Base-by-base conservation (phyloP, 768 basidiomycete genomes). In the Boletus sp. region DNA sequence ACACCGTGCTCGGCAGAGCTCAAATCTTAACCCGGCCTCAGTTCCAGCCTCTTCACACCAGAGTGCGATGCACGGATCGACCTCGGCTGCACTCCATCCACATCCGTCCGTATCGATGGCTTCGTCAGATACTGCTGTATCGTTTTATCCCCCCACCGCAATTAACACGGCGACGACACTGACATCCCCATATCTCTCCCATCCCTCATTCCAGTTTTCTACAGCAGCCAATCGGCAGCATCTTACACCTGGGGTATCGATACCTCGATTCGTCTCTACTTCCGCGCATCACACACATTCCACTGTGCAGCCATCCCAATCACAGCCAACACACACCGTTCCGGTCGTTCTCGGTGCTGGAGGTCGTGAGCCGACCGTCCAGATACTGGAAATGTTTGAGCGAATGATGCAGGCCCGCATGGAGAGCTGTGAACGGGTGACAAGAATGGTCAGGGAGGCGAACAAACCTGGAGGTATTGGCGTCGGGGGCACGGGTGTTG, bases 371-470 rank as follows among this genome's bases (percentile, higher is more conserved):
- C 69, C 75, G 34, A 71, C 72, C 41, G 78, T 83, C 27, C 79
- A 76, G 50, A 77, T 90, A 50, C 72, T 90, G 55, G 79, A 83
- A 61, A 79, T 83, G 75, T 87, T 86, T 63, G 84, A 84, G 53
- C 79, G 81, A 55, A 83, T 90, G 74, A 81, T 88, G 75, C 84
- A 87, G 62, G 76, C 82, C 3, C 79, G 88, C 51, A 83, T 90
- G 79, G 87, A 88, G 69, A 88, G 85, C 63, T 90, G 88, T 67
- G 78, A 84, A 58, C 76, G 85, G 33, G 75, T 87, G 49, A 81
- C 81, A 57, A 78, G 77, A 44, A 74, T 89, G 57, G 79, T 87
- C 21, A 62, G 67, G 50, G 64, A 64, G 27, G 67, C 68, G n/a
- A 62, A 63, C 54, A 65, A 42, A n/a, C 61, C 68, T 19, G 63